Evolutionary conservation across 169 alveolate species (phyloP).

Genomic region (Miamiensis avidus): DNA sequence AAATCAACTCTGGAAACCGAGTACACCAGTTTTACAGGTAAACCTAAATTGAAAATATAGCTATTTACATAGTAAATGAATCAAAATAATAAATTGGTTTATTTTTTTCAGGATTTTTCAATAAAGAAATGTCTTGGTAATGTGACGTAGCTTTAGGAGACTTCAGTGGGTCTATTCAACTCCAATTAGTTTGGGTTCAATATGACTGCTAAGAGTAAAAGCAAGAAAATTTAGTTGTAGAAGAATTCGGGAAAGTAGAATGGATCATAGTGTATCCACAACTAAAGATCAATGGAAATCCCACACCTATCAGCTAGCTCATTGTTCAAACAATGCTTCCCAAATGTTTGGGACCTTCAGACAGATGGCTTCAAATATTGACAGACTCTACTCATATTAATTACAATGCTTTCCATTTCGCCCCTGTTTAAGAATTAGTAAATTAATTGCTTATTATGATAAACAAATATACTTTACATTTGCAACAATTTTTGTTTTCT

Average conservation of each 20-base stretch:
- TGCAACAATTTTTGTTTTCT: too few species aligned
- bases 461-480: too few species aligned
- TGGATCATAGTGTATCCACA: conserved; percentile 7
- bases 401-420: conserved; percentile 88
- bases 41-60: too few species aligned
- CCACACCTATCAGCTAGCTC: neutral
- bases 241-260: conserved; percentile 12
- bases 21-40: neutral
- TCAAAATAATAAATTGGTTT: too few species aligned
- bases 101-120: neutral
- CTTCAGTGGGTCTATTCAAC: neutral
- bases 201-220: neutral
- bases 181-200: neutral
- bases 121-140: neutral
- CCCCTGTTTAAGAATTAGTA: conserved; percentile 81
- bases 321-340: conserved; percentile 85
- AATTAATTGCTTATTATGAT: too few species aligned
- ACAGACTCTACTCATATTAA: conserved; percentile 68
- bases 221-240: neutral
- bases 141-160: neutral
- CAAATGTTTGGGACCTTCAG: conserved; percentile 85
- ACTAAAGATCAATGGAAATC: neutral
- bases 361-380: conserved; percentile 75
- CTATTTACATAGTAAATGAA: too few species aligned
- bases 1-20: neutral